Evolutionary conservation across 805 yeast species (phyloP), one percentile per base, ranked within the genome.

Genomic region (Nakazawaea molendinolei): DNA sequence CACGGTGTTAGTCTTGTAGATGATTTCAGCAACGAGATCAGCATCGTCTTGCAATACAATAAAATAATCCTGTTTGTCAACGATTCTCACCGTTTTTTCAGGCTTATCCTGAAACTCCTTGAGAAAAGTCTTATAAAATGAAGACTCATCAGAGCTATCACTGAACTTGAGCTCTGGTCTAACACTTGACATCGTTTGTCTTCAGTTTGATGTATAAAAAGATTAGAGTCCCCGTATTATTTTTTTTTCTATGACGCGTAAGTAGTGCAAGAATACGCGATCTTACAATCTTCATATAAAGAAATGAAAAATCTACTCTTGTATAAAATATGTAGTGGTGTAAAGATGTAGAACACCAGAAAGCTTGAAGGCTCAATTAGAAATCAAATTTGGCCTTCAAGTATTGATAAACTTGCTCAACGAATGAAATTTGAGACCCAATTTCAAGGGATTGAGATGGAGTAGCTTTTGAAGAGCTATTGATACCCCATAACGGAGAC

Each of bases 1-100:
- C 8, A 87, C 95, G 17, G 94, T 76, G 28, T 73, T 76, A 0
- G 97, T 86, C 46, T 81, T 83, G 61, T 86, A 90, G 23, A 92
- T 77, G 38, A 70, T 64, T 44, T 87, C 94, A 3, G 97, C 96
- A 20, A 86, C 83, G 39, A 76, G 68, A 29, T 69, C 67, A 4
- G 97, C 96, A 55, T 90, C 95, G 3, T 71, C 74, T 31, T 69
- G 74, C 15, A 86, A 66, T 1, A 76, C 79, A 3, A 84, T 76
- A 58, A 79, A 92, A 55, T 85, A 87, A 42, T 86, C 95, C 30
- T 79, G 79, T 42, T 78, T 75, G 52, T 87, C 95, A 30, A 83
- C 80, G n/a, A 86, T 62, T 29, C 96, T 69, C 16, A 90, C 50
- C 0, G 79, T 69, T 27, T 66, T 61, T 2, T 60, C 53, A 6